phyloP scores from a whole-genome alignment of 202 grass and related monocot species.

The Eragrostis tef region DNA sequence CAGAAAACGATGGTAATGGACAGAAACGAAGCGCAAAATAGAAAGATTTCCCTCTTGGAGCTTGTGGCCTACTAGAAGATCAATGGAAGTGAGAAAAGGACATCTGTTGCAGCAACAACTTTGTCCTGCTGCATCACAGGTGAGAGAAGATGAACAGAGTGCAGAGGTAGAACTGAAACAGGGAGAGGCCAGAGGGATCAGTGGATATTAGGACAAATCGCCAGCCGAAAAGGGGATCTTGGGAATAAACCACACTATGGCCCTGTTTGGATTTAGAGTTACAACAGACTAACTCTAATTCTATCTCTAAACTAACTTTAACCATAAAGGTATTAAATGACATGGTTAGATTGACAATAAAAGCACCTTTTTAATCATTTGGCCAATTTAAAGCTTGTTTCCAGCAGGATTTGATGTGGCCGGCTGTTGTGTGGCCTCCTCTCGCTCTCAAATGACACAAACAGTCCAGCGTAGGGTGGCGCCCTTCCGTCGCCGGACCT shows the following conservation, averaged over 20 bases:
- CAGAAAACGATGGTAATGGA: not conserved
- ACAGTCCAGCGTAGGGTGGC: too few relatives aligned
- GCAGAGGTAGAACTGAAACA: not conserved
- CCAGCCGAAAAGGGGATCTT: conserved; percentile 30
- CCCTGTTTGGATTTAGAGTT: too few relatives aligned
- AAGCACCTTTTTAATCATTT: too few relatives aligned
- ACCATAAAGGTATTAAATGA: too few relatives aligned
- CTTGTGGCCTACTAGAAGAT: conserved; percentile 22
- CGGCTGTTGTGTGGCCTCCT: too few relatives aligned
- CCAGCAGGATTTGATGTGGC: too few relatives aligned
- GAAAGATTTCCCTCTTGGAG: conserved; percentile 20
- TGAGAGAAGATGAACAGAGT: not conserved
- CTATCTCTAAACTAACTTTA: too few relatives aligned
- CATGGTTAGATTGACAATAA: too few relatives aligned
- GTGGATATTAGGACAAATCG: conserved; percentile 27
- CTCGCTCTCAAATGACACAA: too few relatives aligned
- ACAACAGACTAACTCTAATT: too few relatives aligned
- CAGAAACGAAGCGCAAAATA: not conserved
- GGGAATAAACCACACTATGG: conserved; percentile 35
- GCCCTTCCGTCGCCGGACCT: too few relatives aligned
- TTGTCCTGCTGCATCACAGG: not conserved
- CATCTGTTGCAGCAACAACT: conserved; percentile 11
- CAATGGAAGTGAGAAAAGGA: not conserved
- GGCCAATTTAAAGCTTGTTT: too few relatives aligned
- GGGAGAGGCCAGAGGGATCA: not conserved